phyloP scores from a whole-genome alignment of 805 yeast species.

The Suhomyces vadensis region DNA sequence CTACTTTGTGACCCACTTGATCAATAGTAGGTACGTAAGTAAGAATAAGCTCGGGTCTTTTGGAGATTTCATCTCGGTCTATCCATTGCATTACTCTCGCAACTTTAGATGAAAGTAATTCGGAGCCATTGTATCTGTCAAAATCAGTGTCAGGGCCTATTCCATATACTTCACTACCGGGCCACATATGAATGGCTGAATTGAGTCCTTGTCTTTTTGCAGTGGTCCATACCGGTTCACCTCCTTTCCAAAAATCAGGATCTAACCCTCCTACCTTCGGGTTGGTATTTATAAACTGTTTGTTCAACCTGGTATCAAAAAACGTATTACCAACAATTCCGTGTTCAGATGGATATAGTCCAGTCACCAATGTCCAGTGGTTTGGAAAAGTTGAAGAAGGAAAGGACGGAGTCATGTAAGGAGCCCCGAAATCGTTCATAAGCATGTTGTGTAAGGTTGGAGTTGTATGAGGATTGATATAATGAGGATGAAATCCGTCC shows the following conservation, averaged over 20 bases:
- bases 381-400: constrained; percentile 91
- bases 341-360: constrained; percentile 77
- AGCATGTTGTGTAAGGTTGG: constrained; percentile 68
- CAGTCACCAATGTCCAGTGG: constrained; percentile 90
- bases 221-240: constrained; percentile 87
- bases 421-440: constrained; percentile 58
- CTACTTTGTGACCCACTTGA: constrained; percentile 71
- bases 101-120: constrained; percentile 55
- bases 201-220: constrained; percentile 61
- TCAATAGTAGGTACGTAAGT: constrained; percentile 83
- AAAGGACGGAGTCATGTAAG: constrained; percentile 83
- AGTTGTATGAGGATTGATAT: constrained; percentile 62
- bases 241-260: constrained; percentile 75
- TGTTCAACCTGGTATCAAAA: constrained; percentile 56
- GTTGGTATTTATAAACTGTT: constrained; percentile 64
- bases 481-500: constrained; percentile 92
- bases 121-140: constrained; percentile 66
- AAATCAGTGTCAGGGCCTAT: constrained; percentile 52
- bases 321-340: constrained; percentile 87
- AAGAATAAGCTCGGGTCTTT: constrained; percentile 74
- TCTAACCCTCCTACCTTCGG: constrained; percentile 51
- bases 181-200: constrained; percentile 94
- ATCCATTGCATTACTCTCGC: constrained; percentile 66
- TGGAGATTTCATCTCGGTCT: constrained; percentile 48
- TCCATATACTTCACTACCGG: constrained; percentile 80